Conservation (phyloP, 371 early-diverging fungal genomes). For the Haplosporangium sp. region DNA sequence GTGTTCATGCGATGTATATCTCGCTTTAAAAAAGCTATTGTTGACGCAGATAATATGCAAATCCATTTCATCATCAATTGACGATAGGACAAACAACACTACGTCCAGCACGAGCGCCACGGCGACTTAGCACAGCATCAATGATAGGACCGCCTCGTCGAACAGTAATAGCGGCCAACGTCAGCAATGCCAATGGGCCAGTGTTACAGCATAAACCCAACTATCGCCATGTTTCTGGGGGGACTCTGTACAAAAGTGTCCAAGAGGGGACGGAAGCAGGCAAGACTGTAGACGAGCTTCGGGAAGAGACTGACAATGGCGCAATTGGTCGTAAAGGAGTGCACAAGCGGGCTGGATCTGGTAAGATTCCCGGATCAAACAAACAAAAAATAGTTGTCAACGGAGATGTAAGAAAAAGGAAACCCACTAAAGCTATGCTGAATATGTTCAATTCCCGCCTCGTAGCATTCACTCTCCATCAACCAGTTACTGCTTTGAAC, state of each 20-base stretch:
- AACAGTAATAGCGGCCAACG: slow-evolving; percentile 15
- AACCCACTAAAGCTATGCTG: too few relatives aligned
- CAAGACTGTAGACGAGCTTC: slow-evolving; percentile 5
- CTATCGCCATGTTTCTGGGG: slow-evolving; percentile 41
- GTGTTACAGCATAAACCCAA: slow-evolving; percentile 31
- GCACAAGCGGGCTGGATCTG: slow-evolving; percentile 4
- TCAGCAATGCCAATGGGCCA: slow-evolving; percentile 1
- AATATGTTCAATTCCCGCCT: background rate
- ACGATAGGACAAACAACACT: slow-evolving; percentile 1
- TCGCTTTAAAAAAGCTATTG: too few relatives aligned
- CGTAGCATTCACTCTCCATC: too few relatives aligned
- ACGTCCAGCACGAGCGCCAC: slow-evolving; percentile 13
- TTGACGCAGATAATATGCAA: background rate
- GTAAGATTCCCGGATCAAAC: slow-evolving; percentile 9
- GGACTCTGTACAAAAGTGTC: slow-evolving; percentile 27
- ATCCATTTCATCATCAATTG: background rate
- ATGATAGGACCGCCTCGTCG: slow-evolving; percentile 37
- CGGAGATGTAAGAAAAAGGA: too few relatives aligned
- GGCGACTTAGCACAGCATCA: slow-evolving; percentile 33
- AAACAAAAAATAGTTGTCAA: background rate
- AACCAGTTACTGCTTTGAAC: background rate
- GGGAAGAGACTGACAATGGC: slow-evolving; percentile 1
- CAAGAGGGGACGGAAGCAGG: slow-evolving; percentile 35
- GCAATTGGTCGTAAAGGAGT: background rate
- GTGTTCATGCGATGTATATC: too few relatives aligned